Evolutionary conservation across 2,329 filamentous ascomycete genomes (phyloP).

Genomic region (Pestalotiopsis fici): DNA sequence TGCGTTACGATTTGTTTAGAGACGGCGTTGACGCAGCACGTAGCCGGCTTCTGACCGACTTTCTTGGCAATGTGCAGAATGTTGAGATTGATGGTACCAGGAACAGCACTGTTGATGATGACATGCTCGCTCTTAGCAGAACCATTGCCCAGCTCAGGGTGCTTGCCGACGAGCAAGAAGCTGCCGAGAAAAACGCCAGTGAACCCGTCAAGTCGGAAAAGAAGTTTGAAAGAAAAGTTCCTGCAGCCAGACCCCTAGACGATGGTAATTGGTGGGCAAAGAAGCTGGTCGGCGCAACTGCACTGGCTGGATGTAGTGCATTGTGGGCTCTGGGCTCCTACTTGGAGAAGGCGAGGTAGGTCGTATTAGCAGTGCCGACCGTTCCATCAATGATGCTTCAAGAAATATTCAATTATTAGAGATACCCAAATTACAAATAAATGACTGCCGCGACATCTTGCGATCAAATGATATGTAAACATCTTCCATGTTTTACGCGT

Average conservation of each 20-base stretch:
- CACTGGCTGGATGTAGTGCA: conserved; percentile 60
- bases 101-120: conserved; percentile 65
- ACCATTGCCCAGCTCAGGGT: conserved; percentile 58
- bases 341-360: conserved; percentile 36
- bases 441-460: not conserved
- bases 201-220: conserved; percentile 20
- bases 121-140: conserved; percentile 74
- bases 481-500: not conserved
- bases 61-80: conserved; percentile 97
- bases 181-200: conserved; percentile 26
- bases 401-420: not conserved
- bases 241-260: conserved; percentile 61
- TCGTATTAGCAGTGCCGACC: not conserved
- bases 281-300: conserved; percentile 62
- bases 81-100: conserved; percentile 79
- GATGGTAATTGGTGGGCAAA: conserved; percentile 69
- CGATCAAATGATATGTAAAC: not conserved
- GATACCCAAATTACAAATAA: not conserved
- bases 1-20: conserved; percentile 92
- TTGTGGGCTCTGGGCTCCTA: conserved; percentile 61
- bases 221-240: conserved; percentile 36
- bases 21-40: conserved; percentile 79
- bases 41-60: conserved; percentile 85
- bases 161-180: conserved; percentile 47
- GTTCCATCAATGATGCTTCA: not conserved